A percentile compares a stretch with the other conserved stretches of the same genome.
These are phyloP conservation scores for Chalara sp. DNA, from an alignment of 2,329 filamentous ascomycete genomes.

Conservation along the genomic window DNA sequence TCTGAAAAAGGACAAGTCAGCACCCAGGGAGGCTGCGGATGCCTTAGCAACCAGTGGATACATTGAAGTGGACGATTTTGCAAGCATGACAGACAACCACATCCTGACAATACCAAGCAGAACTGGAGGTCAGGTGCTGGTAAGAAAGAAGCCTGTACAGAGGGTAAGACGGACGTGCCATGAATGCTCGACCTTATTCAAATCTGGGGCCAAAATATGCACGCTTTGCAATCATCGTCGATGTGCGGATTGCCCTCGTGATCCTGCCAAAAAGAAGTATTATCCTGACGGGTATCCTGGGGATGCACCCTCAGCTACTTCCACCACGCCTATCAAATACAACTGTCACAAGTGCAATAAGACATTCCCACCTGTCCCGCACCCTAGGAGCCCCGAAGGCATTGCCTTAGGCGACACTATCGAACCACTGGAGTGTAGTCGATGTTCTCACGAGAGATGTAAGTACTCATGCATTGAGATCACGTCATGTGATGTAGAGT, in stretches of 20 bases:
- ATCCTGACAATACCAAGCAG: conserved; percentile 58
- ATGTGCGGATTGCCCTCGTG: conserved; percentile 74
- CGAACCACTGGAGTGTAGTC: conserved; percentile 41
- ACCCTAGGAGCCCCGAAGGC: conserved; percentile 11
- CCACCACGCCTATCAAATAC: conserved; percentile 31
- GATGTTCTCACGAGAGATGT: conserved; percentile 56
- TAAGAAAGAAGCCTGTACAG: conserved; percentile 66
- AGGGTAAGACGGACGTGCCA: conserved; percentile 72
- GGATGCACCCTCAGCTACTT: conserved; percentile 33
- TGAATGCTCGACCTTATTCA: conserved; percentile 60
- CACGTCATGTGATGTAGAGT: no score
- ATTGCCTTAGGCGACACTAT: conserved; percentile 3
- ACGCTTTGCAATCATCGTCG: conserved; percentile 62
- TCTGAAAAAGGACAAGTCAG: conserved; percentile 35
- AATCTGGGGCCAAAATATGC: conserved; percentile 54
- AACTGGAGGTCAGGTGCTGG: conserved; percentile 60
- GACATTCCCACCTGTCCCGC: conserved; percentile 39
- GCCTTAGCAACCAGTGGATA: conserved; percentile 34
- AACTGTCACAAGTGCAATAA: conserved; percentile 58
- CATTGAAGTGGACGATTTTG: background rate
- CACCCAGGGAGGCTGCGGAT: conserved; percentile 32
- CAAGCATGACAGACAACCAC: conserved; percentile 34
- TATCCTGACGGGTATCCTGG: conserved; percentile 66
- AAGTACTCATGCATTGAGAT: background rate
- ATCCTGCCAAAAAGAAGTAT: conserved; percentile 66